Evolutionary conservation across 2,329 filamentous ascomycete species (phyloP).

Genomic region (Clarireedia hainanense): DNA sequence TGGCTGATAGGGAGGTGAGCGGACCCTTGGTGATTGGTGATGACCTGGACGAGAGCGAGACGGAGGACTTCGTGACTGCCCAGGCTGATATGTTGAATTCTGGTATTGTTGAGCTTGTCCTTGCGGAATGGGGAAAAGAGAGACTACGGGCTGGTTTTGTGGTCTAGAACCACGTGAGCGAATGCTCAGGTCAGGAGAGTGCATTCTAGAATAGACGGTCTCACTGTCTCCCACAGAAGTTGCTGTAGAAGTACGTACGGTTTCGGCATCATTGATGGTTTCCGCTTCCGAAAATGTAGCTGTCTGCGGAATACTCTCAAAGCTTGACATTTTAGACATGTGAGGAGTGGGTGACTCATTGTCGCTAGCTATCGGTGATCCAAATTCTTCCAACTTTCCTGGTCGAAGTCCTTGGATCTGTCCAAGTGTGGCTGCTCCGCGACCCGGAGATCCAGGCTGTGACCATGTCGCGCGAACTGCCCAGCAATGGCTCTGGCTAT

Average conservation of each 20-base stretch:
- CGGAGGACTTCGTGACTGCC: not conserved
- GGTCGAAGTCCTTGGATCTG: not conserved
- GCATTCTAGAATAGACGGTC: constrained; percentile 1
- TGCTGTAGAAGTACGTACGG: not conserved
- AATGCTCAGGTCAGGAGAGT: not conserved
- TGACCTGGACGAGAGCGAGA: not conserved
- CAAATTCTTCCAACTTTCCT: not conserved
- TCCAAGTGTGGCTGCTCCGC: not conserved
- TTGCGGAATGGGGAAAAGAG: not conserved
- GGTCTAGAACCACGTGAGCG: not conserved
- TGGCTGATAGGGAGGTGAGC: not conserved
- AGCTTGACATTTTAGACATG: not conserved
- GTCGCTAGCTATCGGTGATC: not conserved
- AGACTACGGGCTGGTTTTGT: not conserved
- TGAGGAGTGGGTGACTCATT: not conserved
- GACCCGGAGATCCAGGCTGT: not conserved
- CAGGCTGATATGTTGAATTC: not conserved
- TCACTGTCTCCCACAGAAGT: constrained; percentile 2
- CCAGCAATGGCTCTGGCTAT: constrained; percentile 29
- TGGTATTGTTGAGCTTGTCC: not conserved
- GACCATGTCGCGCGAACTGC: constrained; percentile 10
- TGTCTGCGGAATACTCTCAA: constrained; percentile 1
- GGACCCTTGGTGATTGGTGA: not conserved
- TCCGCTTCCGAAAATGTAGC: constrained; percentile 6
- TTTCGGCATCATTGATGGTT: not conserved